phyloP scores from a whole-genome alignment of 176 grass and related monocot species.

The Aegilops umbellulata region DNA sequence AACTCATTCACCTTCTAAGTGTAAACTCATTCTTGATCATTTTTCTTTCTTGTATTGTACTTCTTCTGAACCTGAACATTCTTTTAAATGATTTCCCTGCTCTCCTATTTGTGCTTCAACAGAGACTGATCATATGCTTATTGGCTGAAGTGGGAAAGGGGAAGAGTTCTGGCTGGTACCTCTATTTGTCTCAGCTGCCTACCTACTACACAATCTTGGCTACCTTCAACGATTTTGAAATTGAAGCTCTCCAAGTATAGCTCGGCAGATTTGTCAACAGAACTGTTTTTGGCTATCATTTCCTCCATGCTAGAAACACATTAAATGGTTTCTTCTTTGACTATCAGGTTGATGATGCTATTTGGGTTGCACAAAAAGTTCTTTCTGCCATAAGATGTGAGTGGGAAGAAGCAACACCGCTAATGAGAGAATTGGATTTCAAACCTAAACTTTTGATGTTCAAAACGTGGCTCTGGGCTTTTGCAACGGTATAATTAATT shows the following conservation, averaged over 20 bases:
- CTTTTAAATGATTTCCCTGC: constrained; percentile 9
- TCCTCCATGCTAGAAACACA: not conserved
- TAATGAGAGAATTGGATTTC: constrained; percentile 67
- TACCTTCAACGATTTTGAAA: constrained; percentile 68
- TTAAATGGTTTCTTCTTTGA: constrained; percentile 4
- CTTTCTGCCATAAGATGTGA: constrained; percentile 48
- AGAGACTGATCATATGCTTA: constrained; percentile 74
- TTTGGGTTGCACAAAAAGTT: constrained; percentile 82
- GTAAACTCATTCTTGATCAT: not conserved
- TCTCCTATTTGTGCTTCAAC: constrained; percentile 20
- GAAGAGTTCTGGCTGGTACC: constrained; percentile 74
- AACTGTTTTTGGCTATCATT: constrained; percentile 3
- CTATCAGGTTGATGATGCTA: constrained; percentile 66
- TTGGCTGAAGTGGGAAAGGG: constrained; percentile 79
- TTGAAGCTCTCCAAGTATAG: constrained; percentile 85
- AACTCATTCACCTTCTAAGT: not conserved
- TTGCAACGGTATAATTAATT: constrained; percentile 60
- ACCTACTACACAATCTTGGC: constrained; percentile 66
- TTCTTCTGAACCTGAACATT: not conserved
- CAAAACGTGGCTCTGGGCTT: constrained; percentile 90
- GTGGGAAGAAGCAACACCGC: constrained; percentile 49
- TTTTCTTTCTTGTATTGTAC: not conserved
- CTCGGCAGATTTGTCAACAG: constrained; percentile 23
- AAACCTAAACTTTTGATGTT: constrained; percentile 71
- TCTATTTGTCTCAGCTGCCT: constrained; percentile 79